Evolutionary conservation across 495 filamentous ascomycete genomes (phyloP), one percentile per base, ranked within the genome.

Genomic region (Tuber borchii): DNA sequence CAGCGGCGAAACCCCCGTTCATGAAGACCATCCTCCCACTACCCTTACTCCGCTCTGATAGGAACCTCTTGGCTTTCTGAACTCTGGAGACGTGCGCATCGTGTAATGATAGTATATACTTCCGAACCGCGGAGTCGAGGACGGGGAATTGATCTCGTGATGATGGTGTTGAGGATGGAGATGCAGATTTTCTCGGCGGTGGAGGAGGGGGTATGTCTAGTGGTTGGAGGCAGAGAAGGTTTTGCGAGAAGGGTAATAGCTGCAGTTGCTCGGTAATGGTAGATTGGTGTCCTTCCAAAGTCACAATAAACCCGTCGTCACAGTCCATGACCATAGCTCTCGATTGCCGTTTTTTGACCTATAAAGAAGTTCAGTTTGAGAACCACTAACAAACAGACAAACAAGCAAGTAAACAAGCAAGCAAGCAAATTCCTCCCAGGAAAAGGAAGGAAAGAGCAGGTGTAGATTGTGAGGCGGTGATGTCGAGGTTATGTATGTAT

Each of bases 241-340:
- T 81, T 65, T 74, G 72, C 17, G 79, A 81, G 45, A 81, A 72
- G 0, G 79, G 79, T 31, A 81, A 72, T 12, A 81, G 68, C 26
- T 75, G 79, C n/a, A 80, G 72, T 48, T 81, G 79, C 34, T 81
- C 72, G 20, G 75, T 74, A 61, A 81, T 79, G 34, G 79, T 80
- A 44, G 43, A 22, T 12, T 73, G 71, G 70, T 79, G 79, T 37
- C 79, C 79, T 46, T 77, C 77, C 42, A 81, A 79, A 48, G 79
- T 81, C 14, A 81, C 69, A 16, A 79, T 78, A 70, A 73, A 80
- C 37, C 79, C 78, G 39, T 75, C 68, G 51, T 79, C 78, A 45
- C 26, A 45, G n/a, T 73, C 46, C 78, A 79, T 79, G 31, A n/a
- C 26, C 56, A 65, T 65, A 17, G 56, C 56, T 65, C 5, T 65